Evolutionary conservation across 495 filamentous ascomycete species (phyloP).

Genomic region (Aeminium ludgeri): DNA sequence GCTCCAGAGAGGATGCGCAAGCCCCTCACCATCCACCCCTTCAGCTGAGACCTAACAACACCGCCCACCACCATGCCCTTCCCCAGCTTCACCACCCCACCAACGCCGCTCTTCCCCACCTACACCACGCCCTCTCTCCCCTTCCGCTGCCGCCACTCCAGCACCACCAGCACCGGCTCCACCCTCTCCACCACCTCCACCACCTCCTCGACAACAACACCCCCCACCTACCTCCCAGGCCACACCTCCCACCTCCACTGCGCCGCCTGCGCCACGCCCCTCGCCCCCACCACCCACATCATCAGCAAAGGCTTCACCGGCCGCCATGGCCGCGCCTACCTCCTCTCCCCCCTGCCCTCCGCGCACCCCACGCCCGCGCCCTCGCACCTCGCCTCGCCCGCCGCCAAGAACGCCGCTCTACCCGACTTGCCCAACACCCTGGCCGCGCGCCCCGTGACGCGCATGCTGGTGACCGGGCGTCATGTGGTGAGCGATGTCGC

Average conservation of each 20-base stretch:
- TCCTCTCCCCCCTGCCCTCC: slow-evolving; percentile 41
- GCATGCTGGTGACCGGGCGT: slow-evolving; percentile 61
- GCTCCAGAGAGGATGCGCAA: too few relatives aligned
- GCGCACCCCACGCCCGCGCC: slow-evolving; percentile 4
- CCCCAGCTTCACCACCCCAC: slow-evolving; percentile 10
- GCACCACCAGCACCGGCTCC: slow-evolving; percentile 18
- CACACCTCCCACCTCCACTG: slow-evolving; percentile 53
- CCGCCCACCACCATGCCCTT: slow-evolving; percentile 14
- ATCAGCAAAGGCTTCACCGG: slow-evolving; percentile 86
- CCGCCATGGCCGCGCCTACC: slow-evolving; percentile 83
- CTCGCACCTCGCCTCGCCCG: not conserved
- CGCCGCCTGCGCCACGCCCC: slow-evolving; percentile 51
- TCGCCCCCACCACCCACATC: slow-evolving; percentile 63
- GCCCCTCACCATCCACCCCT: too few relatives aligned
- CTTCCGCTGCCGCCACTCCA: slow-evolving; percentile 30
- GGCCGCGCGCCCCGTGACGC: slow-evolving; percentile 43
- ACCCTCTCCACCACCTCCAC: slow-evolving; percentile 9
- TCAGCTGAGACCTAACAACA: slow-evolving; percentile 2
- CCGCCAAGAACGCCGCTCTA: slow-evolving; percentile 16
- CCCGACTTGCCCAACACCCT: slow-evolving; percentile 37
- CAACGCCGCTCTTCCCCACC: slow-evolving; percentile 28
- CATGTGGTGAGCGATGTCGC: slow-evolving; percentile 28
- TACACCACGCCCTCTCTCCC: slow-evolving; percentile 38
- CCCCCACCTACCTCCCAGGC: slow-evolving; percentile 30
- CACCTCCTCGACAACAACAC: slow-evolving; percentile 9